These are phyloP conservation scores for Dorcoceras hygrometricum DNA, from an alignment of 257 asterid genomes.

Conservation along the genomic window DNA sequence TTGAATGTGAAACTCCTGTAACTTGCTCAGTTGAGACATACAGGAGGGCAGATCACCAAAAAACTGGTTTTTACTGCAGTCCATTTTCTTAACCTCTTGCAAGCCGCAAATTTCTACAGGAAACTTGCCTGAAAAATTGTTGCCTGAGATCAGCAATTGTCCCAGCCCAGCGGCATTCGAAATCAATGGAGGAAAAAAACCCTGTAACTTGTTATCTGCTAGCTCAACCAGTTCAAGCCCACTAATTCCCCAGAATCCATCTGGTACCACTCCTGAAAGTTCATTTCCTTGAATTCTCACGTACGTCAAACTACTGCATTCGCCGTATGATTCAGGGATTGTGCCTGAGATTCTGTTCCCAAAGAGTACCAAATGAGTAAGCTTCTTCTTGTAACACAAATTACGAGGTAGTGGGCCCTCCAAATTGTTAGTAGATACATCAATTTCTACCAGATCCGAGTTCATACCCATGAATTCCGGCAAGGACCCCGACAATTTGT, in stretches of 20 bases:
- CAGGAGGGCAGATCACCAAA: constrained; percentile 74
- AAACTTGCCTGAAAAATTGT: constrained; percentile 54
- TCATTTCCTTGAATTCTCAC: constrained; percentile 49
- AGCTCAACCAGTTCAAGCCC: constrained; percentile 48
- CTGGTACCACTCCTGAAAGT: constrained; percentile 54
- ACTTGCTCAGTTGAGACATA: constrained; percentile 36
- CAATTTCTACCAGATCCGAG: constrained; percentile 60
- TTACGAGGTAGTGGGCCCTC: constrained; percentile 67
- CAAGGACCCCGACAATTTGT: constrained; percentile 53
- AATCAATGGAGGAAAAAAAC: constrained; percentile 52
- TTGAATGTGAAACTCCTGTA: constrained; percentile 58
- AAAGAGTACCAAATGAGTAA: constrained; percentile 38
- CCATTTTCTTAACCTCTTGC: constrained; percentile 41
- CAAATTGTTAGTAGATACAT: constrained; percentile 56
- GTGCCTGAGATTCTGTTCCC: constrained; percentile 56
- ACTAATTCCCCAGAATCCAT: constrained; percentile 57
- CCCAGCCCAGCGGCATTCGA: constrained; percentile 41
- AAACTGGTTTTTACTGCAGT: constrained; percentile 45
- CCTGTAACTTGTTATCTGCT: constrained; percentile 53
- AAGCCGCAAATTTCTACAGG: constrained; percentile 48
- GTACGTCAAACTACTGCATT: constrained; percentile 48
- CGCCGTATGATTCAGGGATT: constrained; percentile 65
- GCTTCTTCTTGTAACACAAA: constrained; percentile 50
- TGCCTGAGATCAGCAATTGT: constrained; percentile 48
- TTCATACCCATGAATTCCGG: constrained; percentile 59